These are phyloP conservation scores for Lachancea waltii DNA, from an alignment of 805 yeast genomes.

Conservation along the genomic window DNA sequence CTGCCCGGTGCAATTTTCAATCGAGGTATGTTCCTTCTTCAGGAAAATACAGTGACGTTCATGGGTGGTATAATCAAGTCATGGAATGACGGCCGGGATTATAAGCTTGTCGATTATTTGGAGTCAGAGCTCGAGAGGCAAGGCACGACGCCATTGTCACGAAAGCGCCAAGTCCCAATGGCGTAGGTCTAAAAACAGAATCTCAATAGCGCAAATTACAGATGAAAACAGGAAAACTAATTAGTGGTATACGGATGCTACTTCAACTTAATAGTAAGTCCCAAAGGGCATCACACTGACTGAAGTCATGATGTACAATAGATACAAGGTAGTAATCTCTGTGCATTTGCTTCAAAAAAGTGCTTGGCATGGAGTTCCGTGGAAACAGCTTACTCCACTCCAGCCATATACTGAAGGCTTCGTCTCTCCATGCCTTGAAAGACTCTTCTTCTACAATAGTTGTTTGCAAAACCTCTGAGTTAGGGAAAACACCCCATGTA, in stretches of 20 bases:
- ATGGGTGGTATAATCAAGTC: conserved; percentile 36
- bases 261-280: conserved; percentile 38
- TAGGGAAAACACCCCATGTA: conserved; percentile 97
- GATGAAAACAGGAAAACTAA: neutral
- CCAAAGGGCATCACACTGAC: conserved; percentile 73
- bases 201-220: neutral
- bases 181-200: neutral
- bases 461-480: conserved; percentile 82
- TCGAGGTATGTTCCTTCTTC: conserved; percentile 40
- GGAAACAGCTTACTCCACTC: conserved; percentile 86
- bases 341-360: conserved; percentile 55
- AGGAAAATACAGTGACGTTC: conserved; percentile 26
- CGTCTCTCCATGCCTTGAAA: conserved; percentile 93
- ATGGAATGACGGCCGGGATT: conserved; percentile 35
- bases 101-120: conserved; percentile 28
- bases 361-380: conserved; percentile 44
- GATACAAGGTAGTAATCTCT: conserved; percentile 72
- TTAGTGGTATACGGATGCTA: neutral
- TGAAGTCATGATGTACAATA: conserved; percentile 78
- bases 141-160: neutral
- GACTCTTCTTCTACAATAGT: conserved; percentile 90
- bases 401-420: conserved; percentile 82
- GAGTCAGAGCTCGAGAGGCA: conserved; percentile 22
- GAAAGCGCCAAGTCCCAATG: conserved; percentile 5
- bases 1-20: conserved; percentile 41